Evolutionary conservation across 2,329 filamentous ascomycete species (phyloP), one percentile per base, ranked within the genome.

Genomic region (Sporothrix luriei): DNA sequence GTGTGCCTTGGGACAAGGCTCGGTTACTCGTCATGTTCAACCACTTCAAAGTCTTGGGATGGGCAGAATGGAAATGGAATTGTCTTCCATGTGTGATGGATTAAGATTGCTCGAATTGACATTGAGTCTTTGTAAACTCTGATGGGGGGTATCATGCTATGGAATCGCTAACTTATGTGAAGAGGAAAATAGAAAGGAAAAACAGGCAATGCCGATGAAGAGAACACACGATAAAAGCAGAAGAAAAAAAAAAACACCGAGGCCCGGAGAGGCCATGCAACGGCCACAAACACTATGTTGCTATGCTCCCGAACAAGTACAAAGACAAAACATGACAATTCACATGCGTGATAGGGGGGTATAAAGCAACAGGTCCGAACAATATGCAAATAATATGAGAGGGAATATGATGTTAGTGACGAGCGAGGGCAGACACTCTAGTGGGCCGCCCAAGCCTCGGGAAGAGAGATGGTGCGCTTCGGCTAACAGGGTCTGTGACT

Each of bases 101-200:
- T 13, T 26, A 16, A 61, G 57, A 64, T 64, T 49, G 61, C 61
- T 48, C 14, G 40, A 49, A 49, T n/a, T 49, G 14, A n/a, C 46
- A 29, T 43, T 43, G n/a, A 46, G 40, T 52, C 11, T 65, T 10
- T 51, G n/a, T 6, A 24, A 55, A 61, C 38, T 46, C 57, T 46
- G 49, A 21, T 46, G 24, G 24, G 40, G 66, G 66, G 66, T 68
- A 68, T 68, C 66, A 68, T 59, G 66, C 66, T 59, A 59, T 68
- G 66, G 26, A 66, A 59, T 59, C 66, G 54, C 66, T 57, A 68
- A 59, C 66, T 59, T 51, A 49, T 61, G 38, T 61, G 38, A 16
- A 19, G 57, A 40, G 21, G 43, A 66, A 54, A 26, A 65, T 10
- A 48, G 4, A 52, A 16, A 14, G 4, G 1, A 43, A 43, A 43